Conservation (phyloP, 176 grass and related monocot species). For the Guadua angustifolia region DNA sequence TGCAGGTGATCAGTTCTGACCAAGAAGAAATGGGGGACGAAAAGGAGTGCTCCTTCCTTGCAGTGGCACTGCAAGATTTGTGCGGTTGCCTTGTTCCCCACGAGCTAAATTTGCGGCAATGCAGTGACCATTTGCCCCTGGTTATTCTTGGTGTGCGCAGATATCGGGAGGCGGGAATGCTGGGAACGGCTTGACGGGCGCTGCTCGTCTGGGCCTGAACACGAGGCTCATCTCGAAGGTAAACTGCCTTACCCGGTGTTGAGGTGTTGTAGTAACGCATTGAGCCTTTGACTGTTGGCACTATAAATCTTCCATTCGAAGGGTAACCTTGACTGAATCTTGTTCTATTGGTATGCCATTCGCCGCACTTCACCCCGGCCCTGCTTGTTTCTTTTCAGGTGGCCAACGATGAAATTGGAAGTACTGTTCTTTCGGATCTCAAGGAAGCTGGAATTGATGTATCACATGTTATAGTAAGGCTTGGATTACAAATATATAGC, state of each 20-base stretch:
- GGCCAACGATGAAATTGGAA: slow-evolving; percentile 50
- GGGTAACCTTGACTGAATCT: not conserved
- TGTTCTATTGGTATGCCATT: not conserved
- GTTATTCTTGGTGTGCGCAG: slow-evolving; percentile 23
- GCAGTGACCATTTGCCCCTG: not conserved
- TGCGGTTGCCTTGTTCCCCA: not conserved
- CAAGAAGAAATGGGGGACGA: not conserved
- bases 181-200: slow-evolving; percentile 55
- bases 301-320: not conserved
- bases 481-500: not conserved
- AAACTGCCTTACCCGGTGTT: not conserved
- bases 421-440: slow-evolving; percentile 44
- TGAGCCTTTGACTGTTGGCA: not conserved
- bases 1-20: slow-evolving; percentile 31
- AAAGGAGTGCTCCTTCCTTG: not conserved
- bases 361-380: not conserved
- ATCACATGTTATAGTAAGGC: slow-evolving; percentile 58
- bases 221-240: slow-evolving; percentile 62
- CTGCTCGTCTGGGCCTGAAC: slow-evolving; percentile 51
- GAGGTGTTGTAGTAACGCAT: not conserved
- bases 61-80: not conserved
- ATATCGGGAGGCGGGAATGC: slow-evolving; percentile 57
- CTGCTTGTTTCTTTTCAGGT: slow-evolving; percentile 40
- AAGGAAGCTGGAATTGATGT: slow-evolving; percentile 47
- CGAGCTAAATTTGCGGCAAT: not conserved